Evolutionary conservation across 2,329 filamentous ascomycete genomes (phyloP).

Genomic region (Ascochyta rabiei): DNA sequence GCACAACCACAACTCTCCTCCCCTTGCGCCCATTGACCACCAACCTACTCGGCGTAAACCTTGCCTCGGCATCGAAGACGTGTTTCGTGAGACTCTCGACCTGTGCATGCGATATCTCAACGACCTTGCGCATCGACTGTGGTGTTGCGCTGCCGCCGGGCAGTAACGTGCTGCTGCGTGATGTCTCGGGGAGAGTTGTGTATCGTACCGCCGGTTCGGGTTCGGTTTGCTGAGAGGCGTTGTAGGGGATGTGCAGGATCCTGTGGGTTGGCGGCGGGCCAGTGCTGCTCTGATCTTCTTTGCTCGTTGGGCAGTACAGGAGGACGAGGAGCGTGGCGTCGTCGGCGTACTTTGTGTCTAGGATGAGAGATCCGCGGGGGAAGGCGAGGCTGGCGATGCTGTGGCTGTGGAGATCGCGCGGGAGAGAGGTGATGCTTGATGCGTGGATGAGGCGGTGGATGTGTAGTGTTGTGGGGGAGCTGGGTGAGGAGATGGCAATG

Average conservation of each 20-base stretch:
- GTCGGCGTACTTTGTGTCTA: slow-evolving; percentile 71
- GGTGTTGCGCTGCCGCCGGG: slow-evolving; percentile 8
- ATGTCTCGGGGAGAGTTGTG: slow-evolving; percentile 8
- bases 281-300: background rate
- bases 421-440: slow-evolving; percentile 50
- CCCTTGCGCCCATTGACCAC: slow-evolving; percentile 63
- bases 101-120: slow-evolving; percentile 9
- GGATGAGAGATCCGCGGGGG: slow-evolving; percentile 47
- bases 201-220: background rate
- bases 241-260: slow-evolving; percentile 34
- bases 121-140: background rate
- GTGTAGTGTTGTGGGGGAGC: slow-evolving; percentile 16
- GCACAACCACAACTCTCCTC: slow-evolving; percentile 59
- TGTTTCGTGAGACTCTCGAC: slow-evolving; percentile 49
- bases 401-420: slow-evolving; percentile 33
- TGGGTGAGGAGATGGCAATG: slow-evolving; percentile 27
- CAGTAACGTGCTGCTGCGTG: slow-evolving; percentile 4
- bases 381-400: slow-evolving; percentile 62
- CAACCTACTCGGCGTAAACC: slow-evolving; percentile 57
- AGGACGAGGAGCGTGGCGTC: slow-evolving; percentile 67
- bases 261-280: background rate
- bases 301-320: slow-evolving; percentile 41
- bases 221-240: slow-evolving; percentile 4
- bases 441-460: slow-evolving; percentile 44
- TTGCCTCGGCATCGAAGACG: slow-evolving; percentile 49